phyloP scores from a whole-genome alignment of 192 early-diverging fungal genomes.

The Pilaira anomala region DNA sequence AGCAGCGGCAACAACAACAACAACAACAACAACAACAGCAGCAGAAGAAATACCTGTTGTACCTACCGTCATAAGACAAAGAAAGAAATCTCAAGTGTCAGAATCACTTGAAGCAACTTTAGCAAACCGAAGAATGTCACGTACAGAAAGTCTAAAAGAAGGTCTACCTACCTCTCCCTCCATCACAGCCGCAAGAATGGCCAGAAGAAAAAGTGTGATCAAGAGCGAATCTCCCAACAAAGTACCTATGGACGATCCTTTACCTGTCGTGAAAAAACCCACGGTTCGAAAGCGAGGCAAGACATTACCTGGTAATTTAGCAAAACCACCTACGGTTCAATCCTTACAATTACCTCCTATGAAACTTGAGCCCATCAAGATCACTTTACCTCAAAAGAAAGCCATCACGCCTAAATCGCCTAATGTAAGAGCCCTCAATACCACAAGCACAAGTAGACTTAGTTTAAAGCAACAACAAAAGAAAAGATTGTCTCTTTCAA shows the following conservation, averaged over 20 bases:
- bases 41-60: background rate
- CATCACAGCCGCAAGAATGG: slow-evolving; percentile 11
- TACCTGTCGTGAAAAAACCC: slow-evolving; percentile 1
- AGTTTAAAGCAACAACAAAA: background rate
- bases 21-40: background rate
- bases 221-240: background rate
- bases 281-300: slow-evolving; percentile 29
- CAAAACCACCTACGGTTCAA: slow-evolving; percentile 25
- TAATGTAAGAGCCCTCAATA: slow-evolving; percentile 1
- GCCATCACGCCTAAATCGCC: background rate
- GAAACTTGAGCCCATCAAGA: slow-evolving; percentile 33
- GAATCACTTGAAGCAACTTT: background rate
- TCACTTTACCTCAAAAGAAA: slow-evolving; percentile 17
- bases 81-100: background rate
- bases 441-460: background rate
- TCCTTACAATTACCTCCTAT: slow-evolving; percentile 28
- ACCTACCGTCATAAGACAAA: background rate
- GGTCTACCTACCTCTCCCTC: slow-evolving; percentile 26
- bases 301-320: slow-evolving; percentile 34
- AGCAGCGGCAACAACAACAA: background rate
- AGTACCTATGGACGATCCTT: background rate
- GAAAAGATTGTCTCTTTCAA: slow-evolving; percentile 1
- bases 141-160: slow-evolving; percentile 32
- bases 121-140: slow-evolving; percentile 11
- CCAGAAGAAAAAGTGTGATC: slow-evolving; percentile 9